Base-by-base conservation (phyloP, 345 rosid species). In the Acer negundo region DNA sequence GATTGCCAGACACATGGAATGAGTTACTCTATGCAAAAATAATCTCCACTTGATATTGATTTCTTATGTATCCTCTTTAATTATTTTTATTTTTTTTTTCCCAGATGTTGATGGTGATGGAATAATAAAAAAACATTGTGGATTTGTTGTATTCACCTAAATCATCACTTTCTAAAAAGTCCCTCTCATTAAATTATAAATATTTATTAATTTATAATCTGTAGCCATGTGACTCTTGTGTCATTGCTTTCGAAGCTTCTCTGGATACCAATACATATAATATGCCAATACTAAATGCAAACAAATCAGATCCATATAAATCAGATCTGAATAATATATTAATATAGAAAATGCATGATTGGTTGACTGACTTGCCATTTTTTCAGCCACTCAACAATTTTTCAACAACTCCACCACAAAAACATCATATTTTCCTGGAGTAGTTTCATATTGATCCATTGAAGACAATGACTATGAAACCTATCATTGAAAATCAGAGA, bases 1-100 rank as follows among this genome's bases (percentile, higher is more conserved):
- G 99, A 19, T 79, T 96, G 73, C 99, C 98, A 9, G 99, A 96
- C 72, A 88, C 90, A 2, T 95, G 98, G 99, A 92, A 94, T 15
- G 97, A 95, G 81, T 89, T 95, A 59, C 73, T 95, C 13, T 95
- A 88, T 74, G 38, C 95, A 4, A 87, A 82, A 67, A 89, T 95
- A 11, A 74, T 90, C 51, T 79, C 86, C 31, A 67, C 79, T 42
- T 88, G 49, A 44, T 35, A 6, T 31, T 31, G 38, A 31, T 31
- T 31, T 31, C 38, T 31, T 31, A 31, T 31, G 38, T 31, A 31
- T 31, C 38, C 38, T 31, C 38, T 35, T 35, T 35, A 35, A 35
- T 35, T 35, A 0, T 35, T 35, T 35, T 70, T 49, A 13, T 0
- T 2, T 49, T 49, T 47, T 10, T 12, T 49, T 35, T 35, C 38